Evolutionary conservation across 306 rosid genomes (phyloP).

Genomic region (Prosopis cineraria): DNA sequence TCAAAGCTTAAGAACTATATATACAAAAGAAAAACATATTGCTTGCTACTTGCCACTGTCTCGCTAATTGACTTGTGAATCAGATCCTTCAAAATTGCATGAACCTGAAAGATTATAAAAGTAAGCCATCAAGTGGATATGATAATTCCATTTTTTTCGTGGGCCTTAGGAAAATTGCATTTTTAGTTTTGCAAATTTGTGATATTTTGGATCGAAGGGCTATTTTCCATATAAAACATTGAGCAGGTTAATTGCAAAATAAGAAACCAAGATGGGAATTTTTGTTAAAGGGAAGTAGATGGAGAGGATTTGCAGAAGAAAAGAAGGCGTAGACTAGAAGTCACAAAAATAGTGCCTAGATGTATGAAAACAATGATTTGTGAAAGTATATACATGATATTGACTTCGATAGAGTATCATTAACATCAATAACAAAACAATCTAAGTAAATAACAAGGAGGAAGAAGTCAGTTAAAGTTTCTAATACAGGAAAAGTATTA

Average conservation of each 20-base stretch:
- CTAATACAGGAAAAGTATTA: neutral
- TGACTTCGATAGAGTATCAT: neutral
- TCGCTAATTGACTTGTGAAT: slow-evolving; percentile 83
- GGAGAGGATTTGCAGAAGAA: neutral
- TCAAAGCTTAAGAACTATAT: slow-evolving; percentile 11
- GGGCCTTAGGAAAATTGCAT: neutral
- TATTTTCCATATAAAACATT: neutral
- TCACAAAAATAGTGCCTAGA: too few species aligned
- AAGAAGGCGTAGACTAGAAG: too few species aligned
- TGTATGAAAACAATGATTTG: neutral
- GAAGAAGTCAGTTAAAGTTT: slow-evolving; percentile 7
- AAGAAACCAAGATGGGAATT: neutral
- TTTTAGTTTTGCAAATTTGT: neutral
- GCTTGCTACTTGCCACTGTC: slow-evolving; percentile 63
- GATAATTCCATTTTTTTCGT: too few species aligned
- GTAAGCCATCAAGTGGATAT: slow-evolving; percentile 15
- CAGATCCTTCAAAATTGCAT: slow-evolving; percentile 80
- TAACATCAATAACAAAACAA: neutral
- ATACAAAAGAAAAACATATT: neutral
- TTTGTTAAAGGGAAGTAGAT: neutral
- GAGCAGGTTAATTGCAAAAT: neutral
- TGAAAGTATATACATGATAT: neutral
- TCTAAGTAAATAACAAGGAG: neutral
- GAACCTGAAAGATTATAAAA: slow-evolving; percentile 65
- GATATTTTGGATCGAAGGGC: neutral